Percentiles rank a stretch among this genome's conserved stretches.
Evolutionary conservation across 257 asterid species (phyloP).

Genomic region (Solanum chiquidenum): DNA sequence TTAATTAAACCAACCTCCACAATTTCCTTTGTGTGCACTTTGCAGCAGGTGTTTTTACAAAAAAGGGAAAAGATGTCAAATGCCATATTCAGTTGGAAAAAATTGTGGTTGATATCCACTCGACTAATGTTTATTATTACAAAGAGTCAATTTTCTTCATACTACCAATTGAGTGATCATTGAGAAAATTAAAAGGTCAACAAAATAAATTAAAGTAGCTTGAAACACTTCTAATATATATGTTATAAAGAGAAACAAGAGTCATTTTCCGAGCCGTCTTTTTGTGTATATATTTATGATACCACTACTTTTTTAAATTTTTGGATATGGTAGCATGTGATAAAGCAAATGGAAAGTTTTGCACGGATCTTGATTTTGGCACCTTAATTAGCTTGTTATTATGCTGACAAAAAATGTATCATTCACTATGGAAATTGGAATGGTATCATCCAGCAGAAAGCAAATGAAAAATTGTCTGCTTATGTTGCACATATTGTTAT

Average conservation of each 20-base stretch:
- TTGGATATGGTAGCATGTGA: neutral
- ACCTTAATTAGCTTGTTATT: neutral
- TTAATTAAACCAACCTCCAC: too few species aligned
- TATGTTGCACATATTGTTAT: neutral
- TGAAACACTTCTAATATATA: neutral
- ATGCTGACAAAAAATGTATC: neutral
- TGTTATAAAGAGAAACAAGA: neutral
- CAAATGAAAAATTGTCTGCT: neutral
- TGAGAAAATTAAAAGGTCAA: neutral
- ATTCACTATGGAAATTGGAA: neutral
- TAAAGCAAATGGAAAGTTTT: neutral
- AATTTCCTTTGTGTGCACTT: neutral
- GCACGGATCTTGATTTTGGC: neutral
- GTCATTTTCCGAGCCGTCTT: neutral
- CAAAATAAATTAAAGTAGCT: neutral
- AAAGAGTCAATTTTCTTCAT: too few species aligned
- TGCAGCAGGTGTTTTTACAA: neutral
- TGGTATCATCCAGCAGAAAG: neutral
- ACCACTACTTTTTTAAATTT: neutral
- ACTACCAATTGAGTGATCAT: neutral
- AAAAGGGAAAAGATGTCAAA: neutral
- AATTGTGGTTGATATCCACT: fast-evolving
- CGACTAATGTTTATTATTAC: too few species aligned
- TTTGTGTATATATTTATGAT: neutral
- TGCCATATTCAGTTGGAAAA: neutral